These are phyloP conservation scores for Flaveria robusta DNA, from an alignment of 129 eudicot genomes.

Conservation along the genomic window DNA sequence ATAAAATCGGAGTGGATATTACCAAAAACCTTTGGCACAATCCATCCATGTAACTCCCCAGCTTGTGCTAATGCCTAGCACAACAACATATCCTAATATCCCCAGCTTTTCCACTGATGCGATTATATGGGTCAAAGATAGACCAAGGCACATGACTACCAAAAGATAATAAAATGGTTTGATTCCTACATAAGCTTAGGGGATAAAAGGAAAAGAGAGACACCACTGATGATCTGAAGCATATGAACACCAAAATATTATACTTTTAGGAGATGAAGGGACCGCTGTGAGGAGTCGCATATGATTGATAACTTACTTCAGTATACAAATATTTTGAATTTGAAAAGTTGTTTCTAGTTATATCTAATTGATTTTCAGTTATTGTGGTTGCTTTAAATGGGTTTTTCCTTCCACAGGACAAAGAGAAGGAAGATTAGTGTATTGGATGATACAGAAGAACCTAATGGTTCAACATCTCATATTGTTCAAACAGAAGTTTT, in stretches of 20 bases:
- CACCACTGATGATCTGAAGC: too few species aligned
- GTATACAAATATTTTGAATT: neutral
- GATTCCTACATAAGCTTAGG: too few species aligned
- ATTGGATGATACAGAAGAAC: conserved; percentile 33
- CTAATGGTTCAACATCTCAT: conserved; percentile 43
- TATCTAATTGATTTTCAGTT: conserved; percentile 1
- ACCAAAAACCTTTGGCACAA: too few species aligned
- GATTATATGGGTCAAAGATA: too few species aligned
- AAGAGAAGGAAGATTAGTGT: conserved; percentile 64
- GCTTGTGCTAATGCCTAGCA: too few species aligned
- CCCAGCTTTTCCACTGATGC: too few species aligned
- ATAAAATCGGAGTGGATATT: too few species aligned
- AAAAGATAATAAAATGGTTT: too few species aligned
- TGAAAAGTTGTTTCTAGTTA: neutral
- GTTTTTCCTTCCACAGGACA: conserved; percentile 40
- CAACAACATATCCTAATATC: too few species aligned
- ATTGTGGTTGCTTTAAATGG: conserved; percentile 1
- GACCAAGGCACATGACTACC: too few species aligned
- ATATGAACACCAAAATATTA: neutral
- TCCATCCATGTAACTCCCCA: too few species aligned
- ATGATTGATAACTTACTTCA: neutral
- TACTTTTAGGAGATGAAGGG: neutral
- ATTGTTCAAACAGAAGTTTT: conserved; percentile 24
- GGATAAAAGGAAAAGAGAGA: too few species aligned
- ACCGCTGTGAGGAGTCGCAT: neutral